phyloP scores from a whole-genome alignment of 257 asterid genomes.

The Mitragyna speciosa region DNA sequence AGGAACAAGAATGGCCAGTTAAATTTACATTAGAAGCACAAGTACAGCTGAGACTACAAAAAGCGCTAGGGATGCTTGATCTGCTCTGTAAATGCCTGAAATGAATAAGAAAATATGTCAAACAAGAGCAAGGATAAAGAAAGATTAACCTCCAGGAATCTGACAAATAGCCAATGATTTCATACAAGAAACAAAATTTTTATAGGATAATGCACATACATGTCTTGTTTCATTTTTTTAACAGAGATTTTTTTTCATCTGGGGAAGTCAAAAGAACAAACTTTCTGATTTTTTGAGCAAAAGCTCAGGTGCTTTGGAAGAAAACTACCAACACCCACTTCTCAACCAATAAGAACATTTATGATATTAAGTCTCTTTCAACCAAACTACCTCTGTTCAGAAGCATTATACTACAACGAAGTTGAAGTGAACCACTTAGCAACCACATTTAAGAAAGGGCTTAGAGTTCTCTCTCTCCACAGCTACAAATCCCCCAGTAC shows the following conservation, averaged over 20 bases:
- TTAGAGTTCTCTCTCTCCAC: background rate
- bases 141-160: background rate
- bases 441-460: background rate
- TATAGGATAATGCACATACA: background rate
- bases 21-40: constrained; percentile 1
- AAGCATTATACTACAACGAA: background rate
- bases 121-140: background rate
- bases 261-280: background rate
- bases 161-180: background rate
- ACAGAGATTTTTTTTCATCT: background rate
- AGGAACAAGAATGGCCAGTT: background rate
- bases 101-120: background rate
- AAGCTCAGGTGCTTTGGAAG: background rate
- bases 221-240: background rate
- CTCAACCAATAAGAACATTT: background rate
- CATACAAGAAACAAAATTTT: background rate
- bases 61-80: background rate
- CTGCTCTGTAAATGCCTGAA: constrained; percentile 16
- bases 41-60: background rate
- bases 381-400: background rate
- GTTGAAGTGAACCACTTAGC: background rate
- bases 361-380: background rate
- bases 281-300: background rate
- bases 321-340: background rate
- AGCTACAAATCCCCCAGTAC: background rate